phyloP scores from a whole-genome alignment of 2,329 filamentous ascomycete genomes.

The Ascochyta koolunga region DNA sequence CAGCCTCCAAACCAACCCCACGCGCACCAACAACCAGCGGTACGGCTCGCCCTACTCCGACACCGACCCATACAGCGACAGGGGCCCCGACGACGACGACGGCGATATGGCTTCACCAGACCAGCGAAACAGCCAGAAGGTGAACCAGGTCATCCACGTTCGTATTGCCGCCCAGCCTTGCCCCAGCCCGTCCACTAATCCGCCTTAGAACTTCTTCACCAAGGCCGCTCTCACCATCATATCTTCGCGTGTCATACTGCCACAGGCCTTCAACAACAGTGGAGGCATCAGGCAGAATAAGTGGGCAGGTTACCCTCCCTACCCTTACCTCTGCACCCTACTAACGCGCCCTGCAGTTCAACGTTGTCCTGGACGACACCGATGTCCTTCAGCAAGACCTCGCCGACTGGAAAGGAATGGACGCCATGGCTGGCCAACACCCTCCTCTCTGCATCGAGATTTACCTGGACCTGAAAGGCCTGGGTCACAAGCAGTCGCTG shows the following conservation, averaged over 20 bases:
- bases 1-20: slow-evolving; percentile 73
- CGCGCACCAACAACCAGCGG: slow-evolving; percentile 74
- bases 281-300: slow-evolving; percentile 75
- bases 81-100: slow-evolving; percentile 58
- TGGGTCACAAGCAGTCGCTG: slow-evolving; percentile 84
- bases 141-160: slow-evolving; percentile 95
- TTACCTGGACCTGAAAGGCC: slow-evolving; percentile 78
- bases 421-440: slow-evolving; percentile 77
- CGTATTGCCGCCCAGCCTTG: slow-evolving; percentile 22
- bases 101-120: slow-evolving; percentile 50
- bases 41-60: slow-evolving; percentile 65
- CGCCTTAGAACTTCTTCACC: slow-evolving; percentile 80
- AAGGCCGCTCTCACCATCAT: slow-evolving; percentile 86
- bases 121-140: slow-evolving; percentile 59
- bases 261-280: slow-evolving; percentile 62
- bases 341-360: slow-evolving; percentile 69
- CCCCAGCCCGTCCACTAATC: background rate
- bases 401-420: slow-evolving; percentile 78
- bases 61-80: slow-evolving; percentile 56
- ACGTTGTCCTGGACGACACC: slow-evolving; percentile 91
- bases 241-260: slow-evolving; percentile 76
- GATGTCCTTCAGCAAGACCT: slow-evolving; percentile 85
- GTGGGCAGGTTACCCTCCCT: slow-evolving; percentile 70
- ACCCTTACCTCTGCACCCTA: background rate
- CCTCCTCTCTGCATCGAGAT: slow-evolving; percentile 88